Percentiles rank a stretch among this genome's conserved stretches.
These are phyloP conservation scores for Naganishia cerealis DNA, from an alignment of 1,284 basidiomycete genomes.

Conservation along the genomic window DNA sequence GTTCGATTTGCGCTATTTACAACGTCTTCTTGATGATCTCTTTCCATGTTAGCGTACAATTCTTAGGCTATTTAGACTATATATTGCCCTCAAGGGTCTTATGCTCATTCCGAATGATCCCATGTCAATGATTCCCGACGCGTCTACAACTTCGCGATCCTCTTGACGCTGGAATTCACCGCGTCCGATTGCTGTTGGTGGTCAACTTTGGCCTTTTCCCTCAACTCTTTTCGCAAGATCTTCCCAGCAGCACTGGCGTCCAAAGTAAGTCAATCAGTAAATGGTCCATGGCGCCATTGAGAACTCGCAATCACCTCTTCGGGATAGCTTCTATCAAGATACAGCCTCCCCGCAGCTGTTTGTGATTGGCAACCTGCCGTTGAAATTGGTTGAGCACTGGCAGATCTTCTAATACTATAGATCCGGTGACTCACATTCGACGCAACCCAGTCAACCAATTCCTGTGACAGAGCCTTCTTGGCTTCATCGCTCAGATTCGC, in stretches of 20 bases:
- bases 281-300: neutral
- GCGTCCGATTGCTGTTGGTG: constrained; percentile 27
- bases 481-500: constrained; percentile 50
- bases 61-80: neutral
- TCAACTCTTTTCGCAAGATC: constrained; percentile 48
- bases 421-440: constrained; percentile 54
- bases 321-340: constrained; percentile 57
- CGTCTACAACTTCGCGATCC: constrained; percentile 25
- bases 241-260: constrained; percentile 49
- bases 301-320: constrained; percentile 42
- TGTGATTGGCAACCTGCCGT: constrained; percentile 53
- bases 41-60: neutral
- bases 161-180: constrained; percentile 24
- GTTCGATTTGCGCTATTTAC: constrained; percentile 1
- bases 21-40: neutral
- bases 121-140: no score
- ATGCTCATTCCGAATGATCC: no score
- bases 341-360: constrained; percentile 57
- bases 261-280: neutral
- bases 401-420: neutral
- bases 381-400: neutral
- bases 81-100: no score
- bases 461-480: constrained; percentile 56
- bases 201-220: constrained; percentile 35
- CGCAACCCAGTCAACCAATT: constrained; percentile 65